Evolutionary conservation across 2,329 filamentous ascomycete genomes (phyloP), one percentile per base, ranked within the genome.

Genomic region (Geosmithia morbida): DNA sequence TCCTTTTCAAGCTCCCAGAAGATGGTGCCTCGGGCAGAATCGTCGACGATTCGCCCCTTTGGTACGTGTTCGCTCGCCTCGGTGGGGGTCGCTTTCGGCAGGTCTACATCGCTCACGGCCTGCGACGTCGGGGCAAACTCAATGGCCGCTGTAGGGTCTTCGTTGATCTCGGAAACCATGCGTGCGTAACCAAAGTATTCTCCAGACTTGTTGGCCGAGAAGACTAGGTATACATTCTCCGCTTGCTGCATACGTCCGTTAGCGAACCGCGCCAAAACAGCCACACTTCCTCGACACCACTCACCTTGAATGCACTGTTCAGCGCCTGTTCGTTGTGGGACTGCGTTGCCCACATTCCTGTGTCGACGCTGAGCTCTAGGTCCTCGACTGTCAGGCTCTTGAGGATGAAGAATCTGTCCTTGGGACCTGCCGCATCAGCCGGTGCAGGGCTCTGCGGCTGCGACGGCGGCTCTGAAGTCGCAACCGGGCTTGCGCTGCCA

Each of bases 141-240:
- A 45, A 85, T 78, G 1, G 80, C 77, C 1, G 81, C 77, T 0
- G 74, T 72, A 11, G 83, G 79, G 54, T 94, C 85, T 48, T 89
- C 77, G 54, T 84, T 81, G 56, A 96, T 94, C 3, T 80, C 70
- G 19, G 90, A 95, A 10, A 73, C 69, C 90, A 97, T 97, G 39
- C 85, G 80, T 18, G 89, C 90, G 58, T 94, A 96, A 18, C 90
- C 90, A 65, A 92, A 96, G 59, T 96, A 97, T 63, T 96, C 90
- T 13, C 90, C 90, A 0, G 90, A 96, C 59, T 96, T 96, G 64
- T 97, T 97, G 13, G 90, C 90, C 1, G 90, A 97, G 62, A 97
- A 97, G 14, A 97, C 79, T 29, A 97, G 71, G 58, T 89, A 96
- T 1, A 97, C 89, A 56, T 84, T 86, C 47, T 94, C 86, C 14